Evolutionary conservation across 768 basidiomycete genomes (phyloP), one percentile per base, ranked within the genome.

Genomic region (Hydnomerulius pinastri): DNA sequence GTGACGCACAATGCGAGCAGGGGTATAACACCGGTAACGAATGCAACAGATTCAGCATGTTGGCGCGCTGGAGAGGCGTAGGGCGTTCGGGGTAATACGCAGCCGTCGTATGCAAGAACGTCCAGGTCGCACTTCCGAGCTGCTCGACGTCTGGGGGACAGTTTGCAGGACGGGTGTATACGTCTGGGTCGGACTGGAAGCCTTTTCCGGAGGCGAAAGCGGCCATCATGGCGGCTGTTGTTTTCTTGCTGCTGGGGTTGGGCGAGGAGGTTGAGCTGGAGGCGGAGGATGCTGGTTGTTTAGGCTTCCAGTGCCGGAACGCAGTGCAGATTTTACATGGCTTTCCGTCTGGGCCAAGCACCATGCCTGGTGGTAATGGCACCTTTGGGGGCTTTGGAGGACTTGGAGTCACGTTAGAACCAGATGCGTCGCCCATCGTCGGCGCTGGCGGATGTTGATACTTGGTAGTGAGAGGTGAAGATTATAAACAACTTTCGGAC

Each of bases 21-120:
- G 96, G 94, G 70, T 98, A 98, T 13, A 98, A 72, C 8, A 81
- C 67, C 0, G 94, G 93, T 33, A 96, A 69, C 1, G 93, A 79
- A 42, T 79, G 79, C 12, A 98, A 71, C 21, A 98, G 77, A 59
- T 79, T 76, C 28, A 91, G 73, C 94, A 98, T 98, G 56, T 90
- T 85, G 24, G 82, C 78, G 50, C 89, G 86, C 59, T 96, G 92
- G 6, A 73, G 72, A 1, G 83, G 76, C 0, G 86, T 82, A 1
- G 96, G 92, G 13, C 73, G 70, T n/a, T 86, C 82, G 23, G 96
- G 94, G 71, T 94, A 98, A 70, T 98, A 97, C 18, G 96, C 92
- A 0, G 94, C 95, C 5, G 96, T 87, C 8, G 93, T 86, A 63
- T 98, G 96, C 27, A 98, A 77, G 79, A 98, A 98, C 13, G 93